Evolutionary conservation across 495 filamentous ascomycete genomes (phyloP).

Genomic region (Pyrenopolyporus hunteri): DNA sequence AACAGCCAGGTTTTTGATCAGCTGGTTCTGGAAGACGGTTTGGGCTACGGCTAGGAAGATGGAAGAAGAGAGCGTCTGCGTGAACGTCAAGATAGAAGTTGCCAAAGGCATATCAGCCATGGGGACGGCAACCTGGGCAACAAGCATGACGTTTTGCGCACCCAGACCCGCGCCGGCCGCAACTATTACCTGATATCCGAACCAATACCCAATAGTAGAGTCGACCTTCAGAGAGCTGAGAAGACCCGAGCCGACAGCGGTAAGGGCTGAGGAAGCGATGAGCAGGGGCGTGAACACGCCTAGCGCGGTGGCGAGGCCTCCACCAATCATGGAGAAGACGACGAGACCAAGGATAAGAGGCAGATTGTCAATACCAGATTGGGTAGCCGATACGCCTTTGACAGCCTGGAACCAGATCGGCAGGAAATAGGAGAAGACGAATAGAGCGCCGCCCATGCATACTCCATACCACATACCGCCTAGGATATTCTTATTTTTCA

Average conservation of each 20-base stretch:
- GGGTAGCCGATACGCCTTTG: slow-evolving; percentile 68
- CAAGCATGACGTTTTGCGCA: slow-evolving; percentile 26
- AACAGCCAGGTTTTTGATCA: slow-evolving; percentile 10
- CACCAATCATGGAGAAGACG: slow-evolving; percentile 65
- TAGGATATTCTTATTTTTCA: slow-evolving; percentile 24
- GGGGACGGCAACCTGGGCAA: slow-evolving; percentile 16
- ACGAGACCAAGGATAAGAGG: slow-evolving; percentile 73
- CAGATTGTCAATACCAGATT: slow-evolving; percentile 79
- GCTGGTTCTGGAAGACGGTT: slow-evolving; percentile 20
- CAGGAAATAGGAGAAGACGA: slow-evolving; percentile 72
- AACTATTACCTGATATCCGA: slow-evolving; percentile 75
- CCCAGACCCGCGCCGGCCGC: slow-evolving; percentile 67
- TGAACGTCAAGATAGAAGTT: slow-evolving; percentile 18
- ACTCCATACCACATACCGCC: slow-evolving; percentile 23
- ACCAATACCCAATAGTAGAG: slow-evolving; percentile 66
- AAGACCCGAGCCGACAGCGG: slow-evolving; percentile 72
- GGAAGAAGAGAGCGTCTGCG: slow-evolving; percentile 16
- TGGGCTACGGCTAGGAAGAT: slow-evolving; percentile 19
- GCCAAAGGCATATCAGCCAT: slow-evolving; percentile 19
- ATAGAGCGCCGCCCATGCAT: slow-evolving; percentile 42
- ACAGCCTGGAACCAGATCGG: slow-evolving; percentile 93
- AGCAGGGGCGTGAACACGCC: slow-evolving; percentile 64
- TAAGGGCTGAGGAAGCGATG: slow-evolving; percentile 51
- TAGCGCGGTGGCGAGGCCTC: slow-evolving; percentile 62
- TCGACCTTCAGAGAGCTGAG: slow-evolving; percentile 66